Percentiles rank a stretch among this genome's conserved stretches.
phyloP scores from a whole-genome alignment of 2,329 filamentous ascomycete genomes.

The Fusarium proliferatum region DNA sequence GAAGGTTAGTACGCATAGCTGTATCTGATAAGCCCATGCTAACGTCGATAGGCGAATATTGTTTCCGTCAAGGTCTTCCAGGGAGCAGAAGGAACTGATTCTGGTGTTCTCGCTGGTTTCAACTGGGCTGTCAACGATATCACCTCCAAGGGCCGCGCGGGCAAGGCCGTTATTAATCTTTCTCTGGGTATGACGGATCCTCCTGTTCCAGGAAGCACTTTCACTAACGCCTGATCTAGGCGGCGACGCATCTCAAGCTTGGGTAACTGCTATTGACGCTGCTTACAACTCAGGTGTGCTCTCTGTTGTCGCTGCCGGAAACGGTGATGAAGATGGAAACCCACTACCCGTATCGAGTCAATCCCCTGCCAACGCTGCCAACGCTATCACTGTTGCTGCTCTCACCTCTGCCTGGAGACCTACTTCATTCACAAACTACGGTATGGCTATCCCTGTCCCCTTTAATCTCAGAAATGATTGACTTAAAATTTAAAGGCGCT shows the following conservation, averaged over 20 bases:
- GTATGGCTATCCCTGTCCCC: background rate
- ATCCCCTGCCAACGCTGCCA: background rate
- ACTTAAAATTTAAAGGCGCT: background rate
- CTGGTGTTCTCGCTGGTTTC: background rate
- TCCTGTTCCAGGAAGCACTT: background rate
- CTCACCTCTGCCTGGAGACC: background rate
- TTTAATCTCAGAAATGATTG: fast-evolving
- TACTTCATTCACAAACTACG: background rate
- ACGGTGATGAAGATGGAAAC: background rate
- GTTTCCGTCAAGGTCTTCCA: background rate
- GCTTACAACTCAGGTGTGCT: background rate
- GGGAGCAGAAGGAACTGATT: background rate
- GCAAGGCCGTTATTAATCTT: background rate
- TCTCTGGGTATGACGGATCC: background rate
- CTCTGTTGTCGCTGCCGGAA: background rate
- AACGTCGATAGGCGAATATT: background rate
- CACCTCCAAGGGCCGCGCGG: background rate
- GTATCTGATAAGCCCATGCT: background rate
- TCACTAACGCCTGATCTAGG: background rate
- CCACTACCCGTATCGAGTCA: background rate
- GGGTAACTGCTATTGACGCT: background rate
- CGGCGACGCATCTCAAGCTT: background rate
- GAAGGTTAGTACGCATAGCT: background rate
- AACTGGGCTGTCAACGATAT: background rate
- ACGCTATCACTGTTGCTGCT: background rate